These are phyloP conservation scores for Boletus reticuloceps DNA, from an alignment of 768 basidiomycete species.

Conservation along the genomic window DNA sequence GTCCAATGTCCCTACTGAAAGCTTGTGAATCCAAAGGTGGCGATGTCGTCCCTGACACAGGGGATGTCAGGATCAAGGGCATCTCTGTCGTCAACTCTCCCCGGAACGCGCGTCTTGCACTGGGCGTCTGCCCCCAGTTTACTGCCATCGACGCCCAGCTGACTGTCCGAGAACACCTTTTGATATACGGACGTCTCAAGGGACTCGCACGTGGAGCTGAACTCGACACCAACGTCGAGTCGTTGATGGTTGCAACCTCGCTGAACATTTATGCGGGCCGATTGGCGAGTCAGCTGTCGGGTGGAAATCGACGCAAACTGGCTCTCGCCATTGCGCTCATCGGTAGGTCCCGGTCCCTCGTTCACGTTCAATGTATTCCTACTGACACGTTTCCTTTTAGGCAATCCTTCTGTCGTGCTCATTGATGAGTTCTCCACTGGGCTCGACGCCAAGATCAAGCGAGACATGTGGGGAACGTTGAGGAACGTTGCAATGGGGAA, in stretches of 20 bases:
- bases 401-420: slow-evolving; percentile 73
- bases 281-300: slow-evolving; percentile 70
- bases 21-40: slow-evolving; percentile 45
- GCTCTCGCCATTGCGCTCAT: slow-evolving; percentile 75
- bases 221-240: slow-evolving; percentile 51
- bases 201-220: slow-evolving; percentile 53
- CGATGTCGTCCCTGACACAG: slow-evolving; percentile 61
- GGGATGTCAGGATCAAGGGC: slow-evolving; percentile 67
- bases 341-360: slow-evolving; percentile 34
- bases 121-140: slow-evolving; percentile 84
- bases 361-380: neutral
- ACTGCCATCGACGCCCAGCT: slow-evolving; percentile 78
- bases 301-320: slow-evolving; percentile 78
- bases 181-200: slow-evolving; percentile 71
- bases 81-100: slow-evolving; percentile 65
- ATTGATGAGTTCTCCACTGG: slow-evolving; percentile 86
- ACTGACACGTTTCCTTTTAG: slow-evolving; percentile 29
- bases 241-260: slow-evolving; percentile 57
- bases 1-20: neutral
- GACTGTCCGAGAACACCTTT: slow-evolving; percentile 74
- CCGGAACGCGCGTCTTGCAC: slow-evolving; percentile 58
- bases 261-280: slow-evolving; percentile 62
- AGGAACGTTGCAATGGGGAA: slow-evolving; percentile 64
- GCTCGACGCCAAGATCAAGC: slow-evolving; percentile 79
- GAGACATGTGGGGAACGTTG: slow-evolving; percentile 80